These are phyloP conservation scores for Seminavis robusta DNA, from an alignment of 108 stramenopile genomes.

Conservation along the genomic window DNA sequence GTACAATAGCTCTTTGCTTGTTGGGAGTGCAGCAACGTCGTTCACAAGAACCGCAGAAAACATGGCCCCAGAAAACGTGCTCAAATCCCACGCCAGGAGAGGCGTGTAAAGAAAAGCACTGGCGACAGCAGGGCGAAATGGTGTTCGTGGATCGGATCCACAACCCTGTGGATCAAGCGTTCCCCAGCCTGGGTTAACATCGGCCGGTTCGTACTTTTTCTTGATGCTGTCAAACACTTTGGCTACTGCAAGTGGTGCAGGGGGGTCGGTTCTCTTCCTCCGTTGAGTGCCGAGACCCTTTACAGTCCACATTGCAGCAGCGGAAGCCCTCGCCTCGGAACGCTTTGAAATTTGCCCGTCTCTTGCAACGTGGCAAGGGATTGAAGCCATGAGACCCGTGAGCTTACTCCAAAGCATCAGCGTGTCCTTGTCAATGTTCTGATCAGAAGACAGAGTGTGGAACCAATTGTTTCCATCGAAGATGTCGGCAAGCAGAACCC, in stretches of 20 bases:
- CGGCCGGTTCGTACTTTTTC: slow-evolving; percentile 15
- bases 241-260: slow-evolving; percentile 52
- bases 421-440: slow-evolving; percentile 14
- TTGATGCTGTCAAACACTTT: slow-evolving; percentile 18
- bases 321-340: slow-evolving; percentile 76
- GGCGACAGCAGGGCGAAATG: slow-evolving; percentile 81
- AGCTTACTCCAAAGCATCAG: slow-evolving; percentile 63
- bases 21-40: slow-evolving; percentile 25
- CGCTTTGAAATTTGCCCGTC: slow-evolving; percentile 70
- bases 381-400: slow-evolving; percentile 67
- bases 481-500: slow-evolving; percentile 57
- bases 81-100: slow-evolving; percentile 86
- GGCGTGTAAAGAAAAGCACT: slow-evolving; percentile 78
- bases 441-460: slow-evolving; percentile 7
- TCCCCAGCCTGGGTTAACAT: slow-evolving; percentile 58
- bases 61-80: slow-evolving; percentile 70
- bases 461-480: slow-evolving; percentile 68
- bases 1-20: slow-evolving; percentile 44
- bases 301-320: slow-evolving; percentile 82
- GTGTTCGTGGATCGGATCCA: slow-evolving; percentile 9
- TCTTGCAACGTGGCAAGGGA: slow-evolving; percentile 76
- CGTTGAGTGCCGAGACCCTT: slow-evolving; percentile 44
- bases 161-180: slow-evolving; percentile 58
- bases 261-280: slow-evolving; percentile 29
- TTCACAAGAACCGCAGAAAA: slow-evolving; percentile 68